Base-by-base conservation (phyloP, 768 basidiomycete genomes). In the Gymnopilus dilepis region DNA sequence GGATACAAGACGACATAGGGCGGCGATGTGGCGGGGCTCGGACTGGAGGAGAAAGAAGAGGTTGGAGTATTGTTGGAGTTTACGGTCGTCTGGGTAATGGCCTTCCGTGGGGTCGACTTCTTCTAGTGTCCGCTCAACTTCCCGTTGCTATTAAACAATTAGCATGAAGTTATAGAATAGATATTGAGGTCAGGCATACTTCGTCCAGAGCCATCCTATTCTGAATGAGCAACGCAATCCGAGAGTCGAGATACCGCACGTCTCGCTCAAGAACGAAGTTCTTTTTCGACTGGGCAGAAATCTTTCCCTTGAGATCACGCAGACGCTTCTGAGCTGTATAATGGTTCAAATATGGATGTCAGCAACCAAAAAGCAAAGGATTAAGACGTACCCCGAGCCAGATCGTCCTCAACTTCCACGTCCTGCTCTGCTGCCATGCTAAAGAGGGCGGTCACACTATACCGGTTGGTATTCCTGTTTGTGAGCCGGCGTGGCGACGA, bases 351-450 rank as follows among this genome's bases (percentile, higher is more conserved):
- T 15, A 28, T 37, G 19, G 22, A 12, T 58, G 43, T 31, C 19
- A 28, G n/a, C n/a, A 8, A 42, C 22, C 28, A 53, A 34, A 60
- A 42, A 17, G 55, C 60, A 56, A 57, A 26, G 28, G 24, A 43
- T 30, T 47, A 52, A n/a, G 45, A 80, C 88, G 65, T 69, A 94
- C 95, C 94, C 84, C 94, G 82, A 6, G 97, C 95, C 60, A 99
- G 80, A 74, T 98, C 97, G 75, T 99, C 97, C 73, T 97, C 95
- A 45, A 98, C 92, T 75, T 99, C 97, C 11, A 95, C 90, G 73
- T 99, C 97, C 81, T 98, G 95, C 78, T 99, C 97, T 34, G 97
- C 97, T 12, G 96, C 97, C 90, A 99, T 95, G 70, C 92, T 94
- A 74, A 97, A 98, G 67, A 98, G 82, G 26, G 94, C 94, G 52